Percentiles rank a stretch among this genome's conserved stretches.
phyloP scores from a whole-genome alignment of 306 rosid species.

The Corylus heterophylla region DNA sequence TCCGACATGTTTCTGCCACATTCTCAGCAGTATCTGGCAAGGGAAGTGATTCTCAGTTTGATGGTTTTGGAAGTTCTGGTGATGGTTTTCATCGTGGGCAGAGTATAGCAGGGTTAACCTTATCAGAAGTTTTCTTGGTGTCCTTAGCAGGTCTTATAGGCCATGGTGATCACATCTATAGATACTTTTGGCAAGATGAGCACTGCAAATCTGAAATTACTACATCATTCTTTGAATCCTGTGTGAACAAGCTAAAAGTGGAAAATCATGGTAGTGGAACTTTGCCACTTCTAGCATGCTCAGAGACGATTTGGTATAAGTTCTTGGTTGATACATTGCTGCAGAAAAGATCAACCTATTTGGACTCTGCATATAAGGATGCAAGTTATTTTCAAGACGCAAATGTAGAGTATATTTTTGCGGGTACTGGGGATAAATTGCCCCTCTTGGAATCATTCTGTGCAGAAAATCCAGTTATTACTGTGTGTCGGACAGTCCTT shows the following conservation, averaged over 20 bases:
- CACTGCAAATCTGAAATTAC: constrained; percentile 29
- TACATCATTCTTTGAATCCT: constrained; percentile 36
- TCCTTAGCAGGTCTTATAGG: constrained; percentile 86
- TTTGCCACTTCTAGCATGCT: constrained; percentile 38
- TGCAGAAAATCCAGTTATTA: constrained; percentile 72
- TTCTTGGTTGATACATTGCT: constrained; percentile 63
- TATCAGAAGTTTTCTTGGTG: constrained; percentile 80
- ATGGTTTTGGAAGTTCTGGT: constrained; percentile 36
- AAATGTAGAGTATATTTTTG: constrained; percentile 36
- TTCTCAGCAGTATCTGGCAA: constrained; percentile 41
- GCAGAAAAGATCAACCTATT: constrained; percentile 47
- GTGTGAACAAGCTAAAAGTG: constrained; percentile 29
- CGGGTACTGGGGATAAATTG: constrained; percentile 33
- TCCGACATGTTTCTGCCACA: constrained; percentile 58
- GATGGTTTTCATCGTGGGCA: constrained; percentile 45
- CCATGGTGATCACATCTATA: constrained; percentile 74
- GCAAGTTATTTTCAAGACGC: constrained; percentile 23
- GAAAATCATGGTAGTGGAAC: constrained; percentile 35
- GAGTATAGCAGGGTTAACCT: constrained; percentile 62
- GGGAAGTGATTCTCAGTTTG: constrained; percentile 52
- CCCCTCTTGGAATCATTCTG: constrained; percentile 50
- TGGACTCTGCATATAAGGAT: constrained; percentile 37
- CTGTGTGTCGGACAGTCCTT: constrained; percentile 59
- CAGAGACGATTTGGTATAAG: constrained; percentile 67
- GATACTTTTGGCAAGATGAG: constrained; percentile 60